phyloP scores from a whole-genome alignment of 116 monocot genomes.

The Trichopus zeylanicus region DNA sequence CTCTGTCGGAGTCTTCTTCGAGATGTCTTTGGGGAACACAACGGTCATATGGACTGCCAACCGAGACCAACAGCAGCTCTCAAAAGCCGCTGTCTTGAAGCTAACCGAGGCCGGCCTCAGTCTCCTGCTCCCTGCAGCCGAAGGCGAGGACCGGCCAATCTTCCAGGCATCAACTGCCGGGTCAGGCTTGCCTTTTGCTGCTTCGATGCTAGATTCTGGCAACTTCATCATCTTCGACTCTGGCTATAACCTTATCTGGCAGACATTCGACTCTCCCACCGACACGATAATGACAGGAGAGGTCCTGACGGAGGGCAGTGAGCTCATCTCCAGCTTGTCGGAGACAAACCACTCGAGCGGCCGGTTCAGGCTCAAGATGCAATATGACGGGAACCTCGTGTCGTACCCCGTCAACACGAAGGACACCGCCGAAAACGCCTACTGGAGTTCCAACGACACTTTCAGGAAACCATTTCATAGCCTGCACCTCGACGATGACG shows the following conservation, averaged over 20 bases:
- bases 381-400: slow-evolving; percentile 12
- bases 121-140: slow-evolving; percentile 7
- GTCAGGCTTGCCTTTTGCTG: neutral
- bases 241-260: slow-evolving; percentile 6
- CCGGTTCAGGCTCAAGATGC: slow-evolving; percentile 14
- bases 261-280: slow-evolving; percentile 21
- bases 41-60: slow-evolving; percentile 27
- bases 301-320: neutral
- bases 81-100: neutral
- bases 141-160: slow-evolving; percentile 2
- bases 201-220: slow-evolving; percentile 23
- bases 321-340: slow-evolving; percentile 19
- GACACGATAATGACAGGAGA: slow-evolving; percentile 29
- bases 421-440: slow-evolving; percentile 6
- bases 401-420: slow-evolving; percentile 8
- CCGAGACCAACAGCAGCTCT: slow-evolving; percentile 11
- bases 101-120: slow-evolving; percentile 3
- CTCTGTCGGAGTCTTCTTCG: slow-evolving; percentile 22
- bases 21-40: neutral
- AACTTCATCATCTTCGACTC: slow-evolving; percentile 22
- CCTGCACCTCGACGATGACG: neutral
- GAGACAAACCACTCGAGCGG: slow-evolving; percentile 19
- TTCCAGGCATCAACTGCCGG: neutral
- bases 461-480: slow-evolving; percentile 2
- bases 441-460: slow-evolving; percentile 23